Base-by-base conservation (phyloP, 768 basidiomycete species). In the Boletales sp. region DNA sequence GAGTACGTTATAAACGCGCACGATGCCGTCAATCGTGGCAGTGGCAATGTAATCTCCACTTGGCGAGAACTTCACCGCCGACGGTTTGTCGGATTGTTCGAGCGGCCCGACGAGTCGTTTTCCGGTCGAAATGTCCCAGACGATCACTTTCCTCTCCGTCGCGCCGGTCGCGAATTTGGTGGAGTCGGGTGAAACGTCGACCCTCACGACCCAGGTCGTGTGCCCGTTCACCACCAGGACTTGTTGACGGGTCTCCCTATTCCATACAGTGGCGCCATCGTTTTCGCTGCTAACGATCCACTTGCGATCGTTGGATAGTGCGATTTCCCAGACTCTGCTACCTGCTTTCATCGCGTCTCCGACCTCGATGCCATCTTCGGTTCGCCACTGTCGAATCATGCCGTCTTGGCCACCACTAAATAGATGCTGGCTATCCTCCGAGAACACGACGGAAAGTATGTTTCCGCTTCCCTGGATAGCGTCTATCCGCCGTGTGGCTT, bases 111-210 rank as follows among this genome's bases (percentile, higher is more conserved):
- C 27, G 4, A 56, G 39, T 12, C 43, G 45, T 27, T 15, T 9
- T 9, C 55, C 52, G 1, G 48, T 56, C 3, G 18, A 31, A 11
- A 54, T 31, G 19, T 50, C 38, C 48, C 52, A 56, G 39, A 56
- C 29, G 34, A 41, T 45, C 9, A 17, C 48, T 12, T 1, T 35
- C 27, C 17, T 41, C 18, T 51, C 49, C 9, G 12, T 38, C 1
- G 39, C 44, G 2, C 49, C 55, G 2, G 53, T 51, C 21, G 37
- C 46, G 5, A 55, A 45, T 35, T 24, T 44, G 12, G 21, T 43
- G n/a, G 49, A 56, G 15, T 56, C 55, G n/a, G 45, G 17, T 10
- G 19, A 27, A 13, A 45, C 27, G 14, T 40, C 40, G n/a, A 19
- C 43, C 8, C 38, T 18, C 15, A n/a, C 13, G 15, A 47, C 46